These are phyloP conservation scores for Botrytis paeoniae DNA, from an alignment of 2,329 filamentous ascomycete genomes.

Conservation along the genomic window DNA sequence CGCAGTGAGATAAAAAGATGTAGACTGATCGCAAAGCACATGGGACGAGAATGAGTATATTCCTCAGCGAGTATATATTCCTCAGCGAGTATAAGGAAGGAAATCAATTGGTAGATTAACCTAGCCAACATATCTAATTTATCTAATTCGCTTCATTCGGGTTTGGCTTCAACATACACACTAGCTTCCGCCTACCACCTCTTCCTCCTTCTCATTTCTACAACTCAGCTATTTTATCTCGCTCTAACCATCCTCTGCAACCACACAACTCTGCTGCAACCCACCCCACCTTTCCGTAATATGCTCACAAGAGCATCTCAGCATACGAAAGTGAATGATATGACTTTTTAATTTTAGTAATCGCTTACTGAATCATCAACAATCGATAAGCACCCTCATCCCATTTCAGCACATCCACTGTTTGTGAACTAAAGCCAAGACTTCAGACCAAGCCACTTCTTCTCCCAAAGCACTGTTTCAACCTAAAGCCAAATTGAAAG, in stretches of 20 bases:
- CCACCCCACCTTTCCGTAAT: not conserved
- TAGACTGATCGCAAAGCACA: not conserved
- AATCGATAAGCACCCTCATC: not conserved
- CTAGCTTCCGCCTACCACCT: not conserved
- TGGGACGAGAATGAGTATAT: not conserved
- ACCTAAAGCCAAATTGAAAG: not conserved
- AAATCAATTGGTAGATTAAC: not conserved
- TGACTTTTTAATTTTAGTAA: not conserved
- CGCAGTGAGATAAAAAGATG: not conserved
- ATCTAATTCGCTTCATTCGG: not conserved
- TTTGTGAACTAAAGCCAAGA: not conserved
- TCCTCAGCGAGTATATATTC: not conserved
- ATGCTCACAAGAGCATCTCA: not conserved
- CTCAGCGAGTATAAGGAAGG: not conserved
- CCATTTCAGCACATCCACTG: not conserved
- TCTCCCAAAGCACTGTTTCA: not conserved
- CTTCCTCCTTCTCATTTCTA: not conserved
- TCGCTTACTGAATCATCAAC: not conserved
- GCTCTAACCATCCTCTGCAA: not conserved
- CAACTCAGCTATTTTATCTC: not conserved
- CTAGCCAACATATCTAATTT: not conserved
- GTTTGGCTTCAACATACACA: not conserved
- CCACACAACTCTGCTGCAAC: not conserved
- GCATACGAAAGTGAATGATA: not conserved
- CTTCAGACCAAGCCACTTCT: not conserved